Base-by-base conservation (phyloP, 2,329 filamentous ascomycete genomes). In the Fusarium piperis region DNA sequence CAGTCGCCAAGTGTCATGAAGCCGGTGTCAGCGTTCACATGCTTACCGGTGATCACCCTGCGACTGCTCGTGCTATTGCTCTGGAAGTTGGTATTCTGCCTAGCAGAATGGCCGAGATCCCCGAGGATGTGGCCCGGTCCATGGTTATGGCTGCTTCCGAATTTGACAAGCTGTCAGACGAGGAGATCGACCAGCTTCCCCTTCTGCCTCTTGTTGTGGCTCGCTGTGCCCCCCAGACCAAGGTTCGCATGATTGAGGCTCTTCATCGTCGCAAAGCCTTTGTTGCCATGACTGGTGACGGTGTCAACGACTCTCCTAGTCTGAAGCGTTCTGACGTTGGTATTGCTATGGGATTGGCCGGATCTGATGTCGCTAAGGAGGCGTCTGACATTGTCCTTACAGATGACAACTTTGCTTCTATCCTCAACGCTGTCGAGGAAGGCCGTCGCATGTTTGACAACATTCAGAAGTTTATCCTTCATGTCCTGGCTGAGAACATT, bases 231-330 rank as follows among this genome's bases (percentile, higher is more conserved):
- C 92, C 92, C 0, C 86, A 88, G 58, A 93, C 91, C 11, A 93
- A 94, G 78, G 91, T 92, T 6, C 87, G 91, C 58, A 93, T 93
- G 91, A 92, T 93, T 62, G 90, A 92, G 67, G 91, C 91, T 8
- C 86, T 93, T 6, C 91, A 93, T 73, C 85, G 91, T 33, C 88
- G 91, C 44, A 85, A 85, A 51, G 82, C 84, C n/a, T 93, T 90
- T 78, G 90, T 88, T 46, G 91, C 90, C 57, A 93, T 93, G 90
- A 93, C 90, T 13, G 91, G 91, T 62, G 91, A 93, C 68, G 91
- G 91, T 32, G 91, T 93, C 60, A 93, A 93, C 70, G 91, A 93
- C 74, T 89, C 89, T 2, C 91, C 91, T 1, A 91, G 90, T 18
- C 81, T 93, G 35, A 91, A 92, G 77, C 85, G 86, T 52, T 89